A percentile compares a stretch with the other conserved stretches of the same genome.
These are phyloP conservation scores for Penicillium sp. DNA, from an alignment of 2,329 filamentous ascomycete genomes.

Conservation along the genomic window DNA sequence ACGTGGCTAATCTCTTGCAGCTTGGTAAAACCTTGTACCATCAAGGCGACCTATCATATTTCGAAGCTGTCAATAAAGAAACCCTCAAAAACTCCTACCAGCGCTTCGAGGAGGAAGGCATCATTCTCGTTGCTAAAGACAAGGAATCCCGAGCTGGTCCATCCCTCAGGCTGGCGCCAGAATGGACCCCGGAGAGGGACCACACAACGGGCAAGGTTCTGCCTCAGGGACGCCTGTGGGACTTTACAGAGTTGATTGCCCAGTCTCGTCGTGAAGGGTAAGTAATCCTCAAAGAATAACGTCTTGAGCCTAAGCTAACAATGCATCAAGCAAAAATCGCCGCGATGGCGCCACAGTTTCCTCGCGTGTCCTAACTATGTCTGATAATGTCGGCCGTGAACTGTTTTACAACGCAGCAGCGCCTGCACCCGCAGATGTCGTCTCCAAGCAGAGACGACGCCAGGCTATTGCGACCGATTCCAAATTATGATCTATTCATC, in stretches of 20 bases:
- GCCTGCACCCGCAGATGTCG: conserved; percentile 29
- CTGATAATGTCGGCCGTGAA: conserved; percentile 67
- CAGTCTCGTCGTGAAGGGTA: conserved; percentile 75
- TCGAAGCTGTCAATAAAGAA: conserved; percentile 97
- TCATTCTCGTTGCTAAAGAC: conserved; percentile 69
- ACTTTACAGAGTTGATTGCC: conserved; percentile 86
- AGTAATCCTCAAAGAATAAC: neutral
- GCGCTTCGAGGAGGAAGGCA: conserved; percentile 86
- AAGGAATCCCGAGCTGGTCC: conserved; percentile 51
- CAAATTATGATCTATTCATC: conserved; percentile 24
- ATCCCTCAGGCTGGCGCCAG: conserved; percentile 64
- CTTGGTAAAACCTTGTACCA: conserved; percentile 96
- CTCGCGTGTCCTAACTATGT: conserved; percentile 72
- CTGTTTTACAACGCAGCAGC: conserved; percentile 55
- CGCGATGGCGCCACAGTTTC: conserved; percentile 90
- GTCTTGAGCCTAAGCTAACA: neutral
- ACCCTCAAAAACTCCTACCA: conserved; percentile 90
- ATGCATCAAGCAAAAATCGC: conserved; percentile 67
- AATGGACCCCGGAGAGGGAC: conserved; percentile 72
- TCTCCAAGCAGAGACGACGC: conserved; percentile 36
- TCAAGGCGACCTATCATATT: conserved; percentile 94
- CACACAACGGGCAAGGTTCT: conserved; percentile 58
- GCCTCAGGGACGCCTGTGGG: conserved; percentile 77
- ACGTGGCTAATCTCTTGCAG: conserved; percentile 41
- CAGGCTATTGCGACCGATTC: conserved; percentile 37